Evolutionary conservation across 768 basidiomycete species (phyloP), one percentile per base, ranked within the genome.

Genomic region (Suillus weaverae): DNA sequence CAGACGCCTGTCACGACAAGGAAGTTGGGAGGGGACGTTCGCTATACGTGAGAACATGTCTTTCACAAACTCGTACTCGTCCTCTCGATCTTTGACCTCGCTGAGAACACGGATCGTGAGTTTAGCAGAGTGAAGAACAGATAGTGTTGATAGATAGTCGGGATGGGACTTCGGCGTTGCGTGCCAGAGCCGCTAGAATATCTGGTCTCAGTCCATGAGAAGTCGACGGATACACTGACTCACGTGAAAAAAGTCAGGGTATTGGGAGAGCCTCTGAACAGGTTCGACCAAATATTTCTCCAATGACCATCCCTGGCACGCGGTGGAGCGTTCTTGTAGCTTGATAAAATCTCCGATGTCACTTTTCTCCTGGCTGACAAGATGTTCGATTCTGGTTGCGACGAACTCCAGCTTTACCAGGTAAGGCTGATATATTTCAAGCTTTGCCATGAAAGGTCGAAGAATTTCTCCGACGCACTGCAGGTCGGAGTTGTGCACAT

Each of bases 361-460:
- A 69, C 80, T 87, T 38, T 78, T 75, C n/a, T 74, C 72, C 64
- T 88, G 84, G 3, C 75, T 72, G 53, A 79, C 75, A 67, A 89
- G 76, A 22, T 76, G 71, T 55, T 85, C 83, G 48, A 92, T 85
- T 62, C 81, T 71, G 18, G 80, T 74, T 1, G 84, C 83, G 0
- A 89, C 85, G 41, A 81, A 81, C 53, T 89, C 88, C 41, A 95
- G 82, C 54, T 86, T 81, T 20, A 91, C 88, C 5, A 97, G 78
- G 75, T 95, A 97, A 22, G 93, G 90, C 74, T 95, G 93, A 69
- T 97, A 93, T 10, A 92, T 85, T 74, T 96, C 92, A 38, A 95
- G 77, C 53, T 81, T 83, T 2, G 85, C 78, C 16, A 95, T 83
- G 71, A 90, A 90, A 1, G 78, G 73, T 7, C 85, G 79, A 35